phyloP scores from a whole-genome alignment of 768 basidiomycete genomes.

The Chalciporus piperatus region DNA sequence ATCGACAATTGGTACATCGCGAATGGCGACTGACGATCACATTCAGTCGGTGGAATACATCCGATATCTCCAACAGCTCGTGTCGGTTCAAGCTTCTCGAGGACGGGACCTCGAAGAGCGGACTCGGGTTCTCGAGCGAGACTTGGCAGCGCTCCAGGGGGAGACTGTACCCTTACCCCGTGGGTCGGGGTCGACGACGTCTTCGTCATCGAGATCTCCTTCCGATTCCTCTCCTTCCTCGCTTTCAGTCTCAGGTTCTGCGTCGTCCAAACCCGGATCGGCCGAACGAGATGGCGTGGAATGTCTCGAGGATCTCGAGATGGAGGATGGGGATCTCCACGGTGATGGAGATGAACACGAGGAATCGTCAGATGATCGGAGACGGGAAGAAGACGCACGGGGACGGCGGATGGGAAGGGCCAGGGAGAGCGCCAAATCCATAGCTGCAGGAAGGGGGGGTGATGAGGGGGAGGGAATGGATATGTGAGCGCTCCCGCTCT shows the following conservation, averaged over 20 bases:
- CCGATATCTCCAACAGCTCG: conserved; percentile 84
- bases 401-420: background rate
- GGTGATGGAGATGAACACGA: background rate
- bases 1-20: background rate
- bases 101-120: conserved; percentile 79
- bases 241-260: background rate
- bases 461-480: background rate
- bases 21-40: conserved; percentile 3
- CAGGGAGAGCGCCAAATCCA: background rate
- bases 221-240: background rate
- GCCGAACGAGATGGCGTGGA: background rate
- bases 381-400: background rate
- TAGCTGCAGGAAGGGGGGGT: background rate
- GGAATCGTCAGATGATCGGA: background rate
- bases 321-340: background rate
- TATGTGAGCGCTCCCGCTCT: background rate
- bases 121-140: conserved; percentile 43
- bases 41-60: conserved; percentile 48
- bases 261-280: background rate
- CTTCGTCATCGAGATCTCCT: background rate
- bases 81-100: conserved; percentile 71
- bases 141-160: conserved; percentile 25
- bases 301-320: background rate
- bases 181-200: background rate
- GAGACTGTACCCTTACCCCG: conserved; percentile 7